Evolutionary conservation across 495 filamentous ascomycete species (phyloP), one percentile per base, ranked within the genome.

Genomic region (Hamigera avellanea): DNA sequence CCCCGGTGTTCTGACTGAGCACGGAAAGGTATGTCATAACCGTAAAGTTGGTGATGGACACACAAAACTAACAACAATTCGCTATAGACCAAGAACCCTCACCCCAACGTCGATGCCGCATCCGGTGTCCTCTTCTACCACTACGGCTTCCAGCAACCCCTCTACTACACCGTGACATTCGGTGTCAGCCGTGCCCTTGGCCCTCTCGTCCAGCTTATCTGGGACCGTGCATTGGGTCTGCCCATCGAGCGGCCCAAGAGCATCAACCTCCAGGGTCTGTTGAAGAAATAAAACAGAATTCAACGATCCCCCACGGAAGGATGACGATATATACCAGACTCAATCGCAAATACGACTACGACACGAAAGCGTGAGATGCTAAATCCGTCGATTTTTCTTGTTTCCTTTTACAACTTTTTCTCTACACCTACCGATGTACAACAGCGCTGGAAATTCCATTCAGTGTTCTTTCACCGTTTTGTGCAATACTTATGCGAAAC

Each of bases 191-290:
- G 91, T 55, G 88, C 89, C 10, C 61, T 98, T 19, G 91, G 91
- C 8, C 91, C 91, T 16, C 66, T 98, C 14, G 86, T 85, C 32
- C 91, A 98, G 60, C 67, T 98, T 42, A 81, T 98, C 53, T 96
- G 91, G 91, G 91, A 95, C 61, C 74, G 91, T 6, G 91, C 86
- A 12, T 61, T 98, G 38, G 91, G 91, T 16, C 62, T 96, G 49
- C 91, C 91, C n/a, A 98, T 98, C 58, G 91, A 98, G 76, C 65
- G 91, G 45, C 89, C 89, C 26, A 98, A 98, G 78, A 93, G 85
- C 61, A 89, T 95, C 56, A 86, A 94, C 64, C 66, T 98, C 41
- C 62, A 81, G 54, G 88, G 88, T 10, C 58, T 95, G 40, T 50
- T 93, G 44, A 79, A 80, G 58, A 61, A 61, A 51, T 66, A 54